phyloP scores from a whole-genome alignment of 108 stramenopile species.

The Halocafeteria seosinensis region DNA sequence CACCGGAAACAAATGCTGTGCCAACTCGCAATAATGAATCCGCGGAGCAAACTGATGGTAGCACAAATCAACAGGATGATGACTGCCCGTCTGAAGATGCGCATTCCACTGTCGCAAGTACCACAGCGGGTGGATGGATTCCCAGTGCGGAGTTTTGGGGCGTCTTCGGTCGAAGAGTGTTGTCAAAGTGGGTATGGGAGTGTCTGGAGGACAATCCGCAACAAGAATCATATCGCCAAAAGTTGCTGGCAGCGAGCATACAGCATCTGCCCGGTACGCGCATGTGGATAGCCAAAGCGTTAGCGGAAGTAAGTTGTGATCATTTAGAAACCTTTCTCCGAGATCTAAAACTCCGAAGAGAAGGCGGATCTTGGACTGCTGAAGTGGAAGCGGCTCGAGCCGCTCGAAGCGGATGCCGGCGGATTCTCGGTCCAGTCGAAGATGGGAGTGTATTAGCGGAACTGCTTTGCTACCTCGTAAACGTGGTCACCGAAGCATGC shows the following conservation, averaged over 20 bases:
- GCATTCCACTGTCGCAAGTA: no score
- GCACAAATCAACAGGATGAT: no score
- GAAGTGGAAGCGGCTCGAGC: neutral
- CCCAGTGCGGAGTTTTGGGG: neutral
- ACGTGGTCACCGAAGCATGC: neutral
- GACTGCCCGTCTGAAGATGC: no score
- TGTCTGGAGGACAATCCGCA: neutral
- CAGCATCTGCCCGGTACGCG: neutral
- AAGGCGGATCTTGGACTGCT: neutral
- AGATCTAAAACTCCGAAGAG: neutral
- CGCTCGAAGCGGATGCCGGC: neutral
- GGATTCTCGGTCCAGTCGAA: neutral
- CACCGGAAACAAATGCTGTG: no score
- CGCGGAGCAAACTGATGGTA: no score
- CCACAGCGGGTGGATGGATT: neutral
- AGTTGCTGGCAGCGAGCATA: neutral
- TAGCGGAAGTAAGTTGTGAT: neutral
- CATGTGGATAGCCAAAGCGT: neutral
- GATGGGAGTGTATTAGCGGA: neutral
- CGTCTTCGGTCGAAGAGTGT: neutral
- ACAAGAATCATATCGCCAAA: neutral
- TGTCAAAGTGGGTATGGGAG: neutral
- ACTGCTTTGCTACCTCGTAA: neutral
- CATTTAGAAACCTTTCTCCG: neutral
- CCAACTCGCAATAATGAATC: no score